Evolutionary conservation across 192 early-diverging fungal species (phyloP), one percentile per base, ranked within the genome.

Genomic region (Entomortierella beljakovae): DNA sequence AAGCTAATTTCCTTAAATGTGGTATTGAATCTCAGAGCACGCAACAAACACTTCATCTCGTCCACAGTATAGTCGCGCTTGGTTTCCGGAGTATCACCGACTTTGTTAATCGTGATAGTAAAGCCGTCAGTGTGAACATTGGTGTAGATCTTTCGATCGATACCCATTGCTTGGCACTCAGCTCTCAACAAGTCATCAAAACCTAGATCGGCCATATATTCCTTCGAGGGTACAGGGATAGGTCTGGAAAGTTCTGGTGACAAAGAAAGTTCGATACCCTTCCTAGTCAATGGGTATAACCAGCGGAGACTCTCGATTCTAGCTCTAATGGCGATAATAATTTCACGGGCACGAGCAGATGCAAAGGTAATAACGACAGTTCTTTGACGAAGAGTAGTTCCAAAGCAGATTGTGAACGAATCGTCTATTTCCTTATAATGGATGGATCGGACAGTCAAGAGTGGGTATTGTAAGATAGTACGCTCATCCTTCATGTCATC

Each of bases 401-500:
- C 74, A 22, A 77, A 77, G 25, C 46, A 63, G 4, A 77, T 49
- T 3, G 74, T 62, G 61, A 77, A 77, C 13, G 46, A 46, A 32
- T 77, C 74, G 18, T 77, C 74, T 32, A 38, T 62, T 59, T 77
- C 74, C 46, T 69, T 77, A 55, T 64, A 77, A n/a, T 59, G 66
- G 33, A 77, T 77, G 3, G 59, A 55, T 10, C 74, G 37, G 26
- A 77, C 38, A 28, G 74, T 77, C 57, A 77, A 46, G 23, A 77
- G 13, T 1, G 74, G 74, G 49, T 77, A 77, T 53, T 68, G 65
- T 13, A 77, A 61, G 18, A 77, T 77, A 46, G 49, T 40, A 22
- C 74, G 74, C 29, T 77, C 74, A 26, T 77, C 74, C 66, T 77
- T 77, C 74, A 77, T 53, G 49, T 77, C 74, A 18, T 77, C 74